Evolutionary conservation across 2,329 filamentous ascomycete species (phyloP), one percentile per base, ranked within the genome.

Genomic region (Diaporthe caulivora): DNA sequence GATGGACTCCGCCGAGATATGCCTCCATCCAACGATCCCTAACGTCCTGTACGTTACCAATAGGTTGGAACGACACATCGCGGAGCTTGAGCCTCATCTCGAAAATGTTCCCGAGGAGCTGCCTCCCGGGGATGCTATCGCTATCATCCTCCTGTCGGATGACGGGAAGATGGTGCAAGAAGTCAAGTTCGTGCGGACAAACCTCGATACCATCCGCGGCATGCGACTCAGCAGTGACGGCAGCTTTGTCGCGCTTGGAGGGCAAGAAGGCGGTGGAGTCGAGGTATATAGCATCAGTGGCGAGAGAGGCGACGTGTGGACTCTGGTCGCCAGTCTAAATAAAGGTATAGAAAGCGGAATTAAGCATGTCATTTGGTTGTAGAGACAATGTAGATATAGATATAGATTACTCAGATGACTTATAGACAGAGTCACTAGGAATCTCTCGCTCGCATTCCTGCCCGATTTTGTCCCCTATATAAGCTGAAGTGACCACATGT

Each of bases 1-100:
- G 40, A 62, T 62, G 58, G 58, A 62, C 58, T 47, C 58, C 26
- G 58, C 58, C 58, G 58, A 62, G n/a, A 62, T 62, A 4, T 62
- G 58, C 40, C 15, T 62, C 24, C 58, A 62, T 8, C 58, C 58
- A 8, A 47, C 13, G 17, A 62, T 62, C 26, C 40, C 24, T 0
- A 31, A 62, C 29, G 40, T 62, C 3, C n/a, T 62, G 58, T 62
- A 62, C 8, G 58, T 62, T 5, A 62, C n/a, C 18, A 62, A 62
- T 11, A 47, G 58, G 26, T 62, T 40, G 57, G 57, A 62, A 62
- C 29, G 57, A 62, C 57, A 62, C 37, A 44, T 62, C 9, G 57
- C 40, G 17, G 34, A 62, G 40, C 57, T 62, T 2, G 57, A 62
- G 3, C 40, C 40, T 31, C 57, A 44, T 26, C 57, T 62, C 24